phyloP scores from a whole-genome alignment of 352 stramenopile species.

The Globisporangium nagaii region DNA sequence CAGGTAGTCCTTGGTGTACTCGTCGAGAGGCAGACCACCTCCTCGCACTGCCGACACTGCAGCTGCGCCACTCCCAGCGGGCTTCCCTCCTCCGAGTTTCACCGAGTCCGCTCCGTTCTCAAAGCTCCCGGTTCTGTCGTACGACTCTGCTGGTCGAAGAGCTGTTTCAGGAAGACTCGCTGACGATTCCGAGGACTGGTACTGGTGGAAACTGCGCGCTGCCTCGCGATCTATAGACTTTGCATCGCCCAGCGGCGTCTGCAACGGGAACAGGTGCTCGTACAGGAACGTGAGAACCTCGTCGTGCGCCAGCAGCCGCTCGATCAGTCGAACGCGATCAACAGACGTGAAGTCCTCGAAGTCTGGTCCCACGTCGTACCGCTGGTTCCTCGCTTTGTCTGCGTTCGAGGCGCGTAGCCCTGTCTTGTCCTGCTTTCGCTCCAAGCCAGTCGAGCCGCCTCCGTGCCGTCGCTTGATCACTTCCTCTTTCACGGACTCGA shows the following conservation, averaged over 20 bases:
- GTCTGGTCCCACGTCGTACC: slow-evolving; percentile 30
- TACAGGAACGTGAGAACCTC: slow-evolving; percentile 77
- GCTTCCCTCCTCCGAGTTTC: slow-evolving; percentile 4
- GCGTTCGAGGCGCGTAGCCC: slow-evolving; percentile 10
- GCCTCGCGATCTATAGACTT: slow-evolving; percentile 6
- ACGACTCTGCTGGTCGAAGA: background rate
- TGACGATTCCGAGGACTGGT: slow-evolving; percentile 9
- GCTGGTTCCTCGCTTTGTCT: slow-evolving; percentile 26
- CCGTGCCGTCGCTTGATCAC: slow-evolving; percentile 42
- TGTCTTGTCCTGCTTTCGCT: slow-evolving; percentile 17
- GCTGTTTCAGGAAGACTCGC: slow-evolving; percentile 17
- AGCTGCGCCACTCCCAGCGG: slow-evolving; percentile 33
- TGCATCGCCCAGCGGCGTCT: slow-evolving; percentile 8
- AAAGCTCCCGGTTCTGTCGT: background rate
- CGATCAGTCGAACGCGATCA: slow-evolving; percentile 69
- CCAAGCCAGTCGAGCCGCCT: background rate
- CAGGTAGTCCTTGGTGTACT: slow-evolving; percentile 52
- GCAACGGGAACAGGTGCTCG: slow-evolving; percentile 62
- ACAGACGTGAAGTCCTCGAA: slow-evolving; percentile 63
- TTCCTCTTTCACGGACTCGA: slow-evolving; percentile 82
- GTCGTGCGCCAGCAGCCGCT: slow-evolving; percentile 71
- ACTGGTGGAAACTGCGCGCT: background rate
- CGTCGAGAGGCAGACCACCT: slow-evolving; percentile 32
- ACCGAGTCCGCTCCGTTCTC: background rate
- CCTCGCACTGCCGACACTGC: slow-evolving; percentile 29